A percentile compares a stretch with the other conserved stretches of the same genome.
Evolutionary conservation across 345 rosid species (phyloP).

Genomic region (Camelina neglecta): DNA sequence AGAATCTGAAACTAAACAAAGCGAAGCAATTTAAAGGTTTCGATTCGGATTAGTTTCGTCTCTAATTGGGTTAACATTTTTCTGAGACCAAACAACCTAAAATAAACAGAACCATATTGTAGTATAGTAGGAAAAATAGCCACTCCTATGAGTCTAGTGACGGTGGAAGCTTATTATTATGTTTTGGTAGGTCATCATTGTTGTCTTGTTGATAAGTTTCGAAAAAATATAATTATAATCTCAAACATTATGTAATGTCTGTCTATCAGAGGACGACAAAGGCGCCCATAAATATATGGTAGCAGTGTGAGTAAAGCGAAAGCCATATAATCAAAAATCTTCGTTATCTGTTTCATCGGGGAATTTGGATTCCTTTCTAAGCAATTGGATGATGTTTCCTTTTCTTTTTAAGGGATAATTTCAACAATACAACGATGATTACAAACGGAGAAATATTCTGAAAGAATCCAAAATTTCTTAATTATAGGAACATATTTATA

Average conservation of each 20-base stretch:
- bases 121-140: conserved; percentile 26
- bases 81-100: background rate
- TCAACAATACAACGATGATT: background rate
- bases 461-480: background rate
- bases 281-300: conserved; percentile 33
- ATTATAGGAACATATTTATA: background rate
- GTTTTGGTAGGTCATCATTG: conserved; percentile 43
- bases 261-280: conserved; percentile 38
- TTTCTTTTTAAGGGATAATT: background rate
- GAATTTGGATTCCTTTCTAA: conserved; percentile 23
- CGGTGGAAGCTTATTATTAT: conserved; percentile 37
- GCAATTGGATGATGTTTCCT: conserved; percentile 22
- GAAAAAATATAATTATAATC: conserved; percentile 31
- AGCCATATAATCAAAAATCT: conserved; percentile 38
- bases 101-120: background rate
- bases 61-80: background rate
- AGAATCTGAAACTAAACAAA: background rate
- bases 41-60: background rate
- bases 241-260: conserved; percentile 20
- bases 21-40: background rate
- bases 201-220: conserved; percentile 2
- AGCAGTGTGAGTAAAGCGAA: conserved; percentile 47
- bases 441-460: background rate
- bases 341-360: conserved; percentile 32
- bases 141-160: conserved; percentile 34